Evolutionary conservation across 73 alveolate species (phyloP).

Genomic region (Stentor roeselii): DNA sequence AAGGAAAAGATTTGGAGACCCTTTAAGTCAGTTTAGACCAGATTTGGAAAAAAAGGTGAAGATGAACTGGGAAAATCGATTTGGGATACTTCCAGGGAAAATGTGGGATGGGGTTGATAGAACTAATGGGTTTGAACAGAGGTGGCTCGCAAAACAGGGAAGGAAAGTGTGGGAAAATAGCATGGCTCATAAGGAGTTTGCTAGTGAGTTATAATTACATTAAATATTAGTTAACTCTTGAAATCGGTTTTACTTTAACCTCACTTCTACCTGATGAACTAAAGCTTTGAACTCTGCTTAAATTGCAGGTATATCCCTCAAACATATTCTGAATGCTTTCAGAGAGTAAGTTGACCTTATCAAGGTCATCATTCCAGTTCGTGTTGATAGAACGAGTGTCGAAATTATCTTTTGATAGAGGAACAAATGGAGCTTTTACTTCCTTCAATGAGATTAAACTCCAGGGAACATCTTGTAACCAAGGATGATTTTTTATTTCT

Average conservation of each 20-base stretch:
- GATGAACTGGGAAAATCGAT: conserved; percentile 64
- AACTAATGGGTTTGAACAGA: conserved; percentile 90
- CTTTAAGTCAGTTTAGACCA: conserved; percentile 28
- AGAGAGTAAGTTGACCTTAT: too few species aligned
- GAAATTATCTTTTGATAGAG: conserved; percentile 50
- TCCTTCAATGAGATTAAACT: neutral
- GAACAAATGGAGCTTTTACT: conserved; percentile 30
- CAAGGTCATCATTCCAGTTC: conserved; percentile 26
- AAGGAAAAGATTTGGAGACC: conserved; percentile 61
- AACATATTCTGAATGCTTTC: too few species aligned
- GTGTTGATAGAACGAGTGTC: conserved; percentile 30
- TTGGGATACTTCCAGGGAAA: conserved; percentile 90
- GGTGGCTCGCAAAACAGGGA: conserved; percentile 54
- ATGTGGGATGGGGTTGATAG: conserved; percentile 98
- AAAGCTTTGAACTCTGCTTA: too few species aligned
- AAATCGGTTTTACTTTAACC: too few species aligned
- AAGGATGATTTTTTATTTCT: conserved; percentile 27
- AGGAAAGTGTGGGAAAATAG: conserved; percentile 22
- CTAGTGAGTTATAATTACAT: neutral
- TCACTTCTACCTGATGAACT: too few species aligned
- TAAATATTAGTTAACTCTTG: too few species aligned
- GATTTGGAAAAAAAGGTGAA: conserved; percentile 18
- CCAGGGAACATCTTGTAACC: conserved; percentile 24
- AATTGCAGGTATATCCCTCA: too few species aligned
- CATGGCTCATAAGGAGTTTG: conserved; percentile 4